phyloP scores from a whole-genome alignment of 2,329 filamentous ascomycete genomes.

The Teratosphaeria viscida region DNA sequence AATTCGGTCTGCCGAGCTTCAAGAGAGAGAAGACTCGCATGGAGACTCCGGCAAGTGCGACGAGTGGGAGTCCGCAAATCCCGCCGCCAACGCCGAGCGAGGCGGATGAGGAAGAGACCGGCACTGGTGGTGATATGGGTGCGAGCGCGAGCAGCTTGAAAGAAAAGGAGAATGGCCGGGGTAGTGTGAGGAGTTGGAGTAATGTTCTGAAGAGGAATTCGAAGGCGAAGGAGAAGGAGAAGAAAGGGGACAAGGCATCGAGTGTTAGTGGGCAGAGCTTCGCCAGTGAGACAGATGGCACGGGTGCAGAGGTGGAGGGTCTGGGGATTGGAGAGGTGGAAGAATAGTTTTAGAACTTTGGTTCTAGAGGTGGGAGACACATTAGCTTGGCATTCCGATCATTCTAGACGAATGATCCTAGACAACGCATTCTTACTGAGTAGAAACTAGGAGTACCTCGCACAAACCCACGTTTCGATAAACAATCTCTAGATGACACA shows the following conservation, averaged over 20 bases:
- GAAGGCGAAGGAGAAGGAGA: constrained; percentile 13
- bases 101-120: constrained; percentile 25
- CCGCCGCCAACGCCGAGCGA: neutral
- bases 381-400: no score
- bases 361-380: no score
- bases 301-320: constrained; percentile 2
- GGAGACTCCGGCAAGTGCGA: constrained; percentile 9
- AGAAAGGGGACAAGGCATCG: constrained; percentile 26
- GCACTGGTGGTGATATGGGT: constrained; percentile 23
- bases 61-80: constrained; percentile 1
- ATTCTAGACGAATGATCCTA: no score
- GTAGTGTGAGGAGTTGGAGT: constrained; percentile 34
- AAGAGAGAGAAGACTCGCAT: constrained; percentile 28
- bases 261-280: constrained; percentile 36
- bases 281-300: constrained; percentile 23
- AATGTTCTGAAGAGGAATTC: constrained; percentile 33
- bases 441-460: no score
- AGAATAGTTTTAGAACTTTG: neutral
- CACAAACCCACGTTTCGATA: no score
- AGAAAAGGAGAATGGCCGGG: constrained; percentile 24
- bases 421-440: no score
- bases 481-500: no score
- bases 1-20: constrained; percentile 31
- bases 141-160: constrained; percentile 25
- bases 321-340: neutral